Evolutionary conservation across 305 asterid genomes (phyloP), one percentile per base, ranked within the genome.

Genomic region (Withania somnifera): DNA sequence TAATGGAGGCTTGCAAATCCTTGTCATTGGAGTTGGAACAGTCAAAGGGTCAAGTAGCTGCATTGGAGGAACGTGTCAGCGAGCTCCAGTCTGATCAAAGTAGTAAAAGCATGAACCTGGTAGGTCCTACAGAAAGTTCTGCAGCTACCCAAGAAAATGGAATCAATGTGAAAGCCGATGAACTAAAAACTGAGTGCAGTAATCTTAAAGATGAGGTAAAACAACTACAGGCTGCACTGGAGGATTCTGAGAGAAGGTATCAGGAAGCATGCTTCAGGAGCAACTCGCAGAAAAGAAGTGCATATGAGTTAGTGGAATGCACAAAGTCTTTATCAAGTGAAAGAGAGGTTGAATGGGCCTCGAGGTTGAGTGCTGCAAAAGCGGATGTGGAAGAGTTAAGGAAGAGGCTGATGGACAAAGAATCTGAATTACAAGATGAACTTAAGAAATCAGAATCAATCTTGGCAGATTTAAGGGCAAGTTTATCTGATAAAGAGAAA

Each of bases 41-140:
- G 8, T 84, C 86, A n/a, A 69, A 50, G n/a, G n/a, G 64, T 5
- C 84, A 47, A 79, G 81, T 80, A 57, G 56, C 53, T 60, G 22
- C 50, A 32, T 22, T 78, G 38, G 83, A 83, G 63, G 86, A 80
- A 47, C 80, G 69, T 80, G 84, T 91, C 47, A 36, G 83, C 81
- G 84, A 85, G 63, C 94, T 92, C 80, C 88, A 84, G 79, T 85
- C 85, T 80, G 91, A 89, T 82, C 87, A 85, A 78, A 85, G 75
- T 53, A 80, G 82, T 63, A 80, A 69, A 40, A 32, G 66, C 38
- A 83, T 71, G 47, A 78, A 58, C 22, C 78, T 86, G 28, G 84
- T 71, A 19, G 68, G 69, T 76, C 54, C 84, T 66, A 56, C 66
- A 56, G 53, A 28, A 42, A 20, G 20, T 17, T 36, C 54, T 26